Base-by-base conservation (phyloP, 768 basidiomycete genomes). In the Tylopilus plumbeoviolaceoides region DNA sequence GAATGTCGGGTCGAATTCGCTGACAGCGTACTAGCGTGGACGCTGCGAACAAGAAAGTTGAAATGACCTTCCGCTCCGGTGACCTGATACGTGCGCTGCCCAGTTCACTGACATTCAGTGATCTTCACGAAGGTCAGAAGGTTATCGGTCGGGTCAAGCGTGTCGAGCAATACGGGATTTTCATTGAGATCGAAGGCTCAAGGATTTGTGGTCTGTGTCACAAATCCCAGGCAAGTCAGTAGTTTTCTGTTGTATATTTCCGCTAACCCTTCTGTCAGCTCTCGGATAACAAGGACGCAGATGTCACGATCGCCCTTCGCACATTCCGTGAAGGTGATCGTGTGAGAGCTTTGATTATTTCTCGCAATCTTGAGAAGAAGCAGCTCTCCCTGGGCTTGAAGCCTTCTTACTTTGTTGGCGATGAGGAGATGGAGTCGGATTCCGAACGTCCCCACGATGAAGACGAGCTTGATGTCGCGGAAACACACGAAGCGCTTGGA, bases 191-290 rank as follows among this genome's bases (percentile, higher is more conserved):
- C 35, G 81, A 88, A n/a, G 87, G 81, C 17, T 86, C 91, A 0
- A 89, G 86, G 63, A 74, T 98, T 45, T 84, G 79, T 55, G 95
- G 95, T 6, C 77, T 99, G 11, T 99, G 95, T 68, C 95, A 98
- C 69, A 94, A 93, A 69, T 91, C 91, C 10, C 81, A 98, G 79
- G 92, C 87, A 60, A 48, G 76, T 56, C 40, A 40, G 25, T 27
- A 38, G n/a, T 44, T 33, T 36, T 38, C 43, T 25, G 28, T 46
- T 41, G 18, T 39, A 1, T 20, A 9, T 46, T 15, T n/a, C 17
- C 48, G 44, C 46, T 46, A 38, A 36, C 47, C 21, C 47, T 50
- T 51, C 18, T 20, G 31, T 23, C 57, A 97, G 93, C 77, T 98
- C 40, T 89, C 94, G 8, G 95, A 98, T 63, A 91, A 90, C 66